Base-by-base conservation (phyloP, 805 yeast species). In the Hanseniaspora lachancei region DNA sequence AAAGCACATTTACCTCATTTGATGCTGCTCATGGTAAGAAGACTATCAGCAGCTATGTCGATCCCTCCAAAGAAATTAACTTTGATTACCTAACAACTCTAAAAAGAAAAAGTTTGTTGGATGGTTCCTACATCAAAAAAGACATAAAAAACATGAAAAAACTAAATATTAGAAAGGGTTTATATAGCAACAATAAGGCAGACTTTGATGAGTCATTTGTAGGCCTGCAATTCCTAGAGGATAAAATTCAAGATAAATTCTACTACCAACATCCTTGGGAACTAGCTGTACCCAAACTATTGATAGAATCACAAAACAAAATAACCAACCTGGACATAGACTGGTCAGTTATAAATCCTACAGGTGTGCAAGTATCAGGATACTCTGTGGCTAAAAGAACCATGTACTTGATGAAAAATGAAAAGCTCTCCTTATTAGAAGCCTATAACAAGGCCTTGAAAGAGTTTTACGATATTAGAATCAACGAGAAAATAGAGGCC, bases 191-290 rank as follows among this genome's bases (percentile, higher is more conserved):
- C 27, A 20, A 29, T 10, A 46, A 32, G 13, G 10, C 44, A 18
- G 40, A 36, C 24, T 41, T 36, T 13, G 13, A n/a, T 2, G 49
- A 44, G 2, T 20, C 47, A 7, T 52, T 24, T 38, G 49, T 38
- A 35, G 49, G 55, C 18, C 61, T 72, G 40, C 60, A 60, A 24
- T 72, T 63, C 57, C 64, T 72, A 5, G 77, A 91, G 68, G 98
- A 93, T 69, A 80, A 83, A 62, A 70, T 93, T 62, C 80, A 98
- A 72, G 75, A 78, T 48, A 73, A 85, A 24, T 93, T 93, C 65
- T 91, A 83, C 69, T 80, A 81, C 58, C 96, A 89, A 66, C 98
- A 93, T 70, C 98, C 98, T 7, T 93, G 98, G 98, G 98, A 93
- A 70, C 73, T 89, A 54, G 87, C 97, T 1, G 78, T 95, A 62